Percentiles rank a stretch among this genome's conserved stretches.
phyloP scores from a whole-genome alignment of 2,329 filamentous ascomycete genomes.

The Diaporthe capsici region DNA sequence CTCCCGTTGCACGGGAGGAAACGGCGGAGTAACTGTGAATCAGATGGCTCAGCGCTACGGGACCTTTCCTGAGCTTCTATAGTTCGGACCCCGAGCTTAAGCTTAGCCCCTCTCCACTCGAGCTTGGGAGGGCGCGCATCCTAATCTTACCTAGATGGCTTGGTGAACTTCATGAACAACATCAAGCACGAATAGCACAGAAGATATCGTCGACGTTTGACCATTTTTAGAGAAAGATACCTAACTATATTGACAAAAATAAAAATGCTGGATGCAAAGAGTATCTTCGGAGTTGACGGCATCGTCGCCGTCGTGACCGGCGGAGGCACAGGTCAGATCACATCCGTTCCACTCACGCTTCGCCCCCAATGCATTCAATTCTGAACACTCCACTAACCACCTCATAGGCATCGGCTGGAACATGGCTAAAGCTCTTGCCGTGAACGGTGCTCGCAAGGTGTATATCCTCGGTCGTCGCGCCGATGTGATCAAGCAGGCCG shows the following conservation, averaged over 20 bases:
- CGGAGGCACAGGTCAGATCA: constrained; percentile 61
- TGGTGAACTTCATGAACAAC: not conserved
- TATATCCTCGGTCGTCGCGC: constrained; percentile 66
- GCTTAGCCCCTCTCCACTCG: not conserved
- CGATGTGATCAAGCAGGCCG: constrained; percentile 58
- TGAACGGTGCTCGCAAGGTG: constrained; percentile 64
- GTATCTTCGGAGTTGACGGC: constrained; percentile 64
- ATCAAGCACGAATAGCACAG: not conserved
- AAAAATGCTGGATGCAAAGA: constrained; percentile 46
- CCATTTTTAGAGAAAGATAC: too few relatives aligned
- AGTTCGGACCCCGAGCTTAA: not conserved
- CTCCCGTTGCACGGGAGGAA: constrained; percentile 10
- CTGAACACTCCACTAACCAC: not conserved
- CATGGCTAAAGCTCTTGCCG: constrained; percentile 63
- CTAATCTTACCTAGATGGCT: not conserved
- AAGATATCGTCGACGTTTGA: not conserved
- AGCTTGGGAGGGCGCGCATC: not conserved
- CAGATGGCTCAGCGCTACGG: constrained; percentile 3
- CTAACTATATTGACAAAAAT: too few relatives aligned
- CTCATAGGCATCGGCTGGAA: constrained; percentile 63
- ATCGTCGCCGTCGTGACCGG: constrained; percentile 70
- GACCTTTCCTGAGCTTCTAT: not conserved
- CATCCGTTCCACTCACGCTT: not conserved
- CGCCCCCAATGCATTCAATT: not conserved
- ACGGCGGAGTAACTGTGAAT: constrained; percentile 11